Evolutionary conservation across 1,284 basidiomycete species (phyloP), one percentile per base, ranked within the genome.

Genomic region (Tilletia indica): DNA sequence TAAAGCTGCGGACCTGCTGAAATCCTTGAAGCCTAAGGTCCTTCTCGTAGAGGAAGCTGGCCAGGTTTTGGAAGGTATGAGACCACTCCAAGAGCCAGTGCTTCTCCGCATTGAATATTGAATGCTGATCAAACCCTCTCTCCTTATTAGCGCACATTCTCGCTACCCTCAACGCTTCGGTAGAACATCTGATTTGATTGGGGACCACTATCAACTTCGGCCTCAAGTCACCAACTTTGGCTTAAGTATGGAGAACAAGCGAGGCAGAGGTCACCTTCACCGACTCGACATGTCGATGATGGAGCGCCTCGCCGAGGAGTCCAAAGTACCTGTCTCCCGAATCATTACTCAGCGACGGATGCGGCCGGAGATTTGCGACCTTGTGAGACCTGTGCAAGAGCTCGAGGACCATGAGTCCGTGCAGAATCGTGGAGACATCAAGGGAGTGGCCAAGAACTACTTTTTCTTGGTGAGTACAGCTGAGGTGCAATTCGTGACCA

Each of bases 281-380:
- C 86, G 86, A n/a, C 89, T 90, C 74, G 89, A 90, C 76, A 86
- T 87, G 84, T 89, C 88, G 2, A 83, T 90, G 0, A 90, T 90
- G 89, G 89, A 90, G 74, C 86, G 89, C 19, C 82, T 90, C 3
- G 86, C 88, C 0, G 77, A 74, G 0, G 61, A 64, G 34, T 85
- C 86, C 11, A 87, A 87, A 4, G 82, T 89, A 16, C 82, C 87
- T 0, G 90, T 90, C 85, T 86, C 85, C 14, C 86, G 86, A 49
- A 80, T 87, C 3, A 75, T 88, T 71, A 85, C 86, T 8, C 86
- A 90, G 76, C 84, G 85, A 16, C 85, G 87, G 2, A 87, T 88
- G 85, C 74, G 87, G 6, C 87, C 89, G 9, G 79, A 76, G 38
- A 86, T 90, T 67, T 88, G 89, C 0, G 83, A 85, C 8, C 78